Percentiles rank a stretch among this genome's conserved stretches.
Conservation (phyloP, 1,139 yeast genomes). For the Geotrichum aggregatum region DNA sequence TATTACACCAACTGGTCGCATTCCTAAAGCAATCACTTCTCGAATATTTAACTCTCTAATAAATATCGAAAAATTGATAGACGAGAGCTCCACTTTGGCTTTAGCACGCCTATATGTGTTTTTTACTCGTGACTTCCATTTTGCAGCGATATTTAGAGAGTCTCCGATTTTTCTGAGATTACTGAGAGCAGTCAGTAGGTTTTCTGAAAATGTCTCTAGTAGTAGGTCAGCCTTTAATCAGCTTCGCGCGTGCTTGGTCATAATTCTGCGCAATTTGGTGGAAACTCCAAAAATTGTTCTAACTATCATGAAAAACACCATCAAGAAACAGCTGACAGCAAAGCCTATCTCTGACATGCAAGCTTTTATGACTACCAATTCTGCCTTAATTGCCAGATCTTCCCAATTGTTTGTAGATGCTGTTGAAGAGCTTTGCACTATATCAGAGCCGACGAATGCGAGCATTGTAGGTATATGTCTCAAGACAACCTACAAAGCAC, state of each 20-base stretch:
- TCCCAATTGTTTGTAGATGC: slow-evolving; percentile 55
- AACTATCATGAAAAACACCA: slow-evolving; percentile 43
- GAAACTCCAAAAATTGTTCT: slow-evolving; percentile 56
- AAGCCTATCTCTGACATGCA: slow-evolving; percentile 33
- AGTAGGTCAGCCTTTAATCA: slow-evolving; percentile 27
- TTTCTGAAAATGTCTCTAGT: slow-evolving; percentile 23
- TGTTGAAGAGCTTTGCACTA: slow-evolving; percentile 40
- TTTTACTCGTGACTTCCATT: slow-evolving; percentile 47
- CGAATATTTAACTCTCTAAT: slow-evolving; percentile 46
- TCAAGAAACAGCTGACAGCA: slow-evolving; percentile 39
- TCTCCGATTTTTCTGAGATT: slow-evolving; percentile 43
- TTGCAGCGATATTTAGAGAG: slow-evolving; percentile 43
- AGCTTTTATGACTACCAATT: slow-evolving; percentile 57
- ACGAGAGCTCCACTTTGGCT: slow-evolving; percentile 49
- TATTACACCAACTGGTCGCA: slow-evolving; percentile 16
- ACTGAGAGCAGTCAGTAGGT: slow-evolving; percentile 32
- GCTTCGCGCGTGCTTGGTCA: slow-evolving; percentile 34
- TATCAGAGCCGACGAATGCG: slow-evolving; percentile 29
- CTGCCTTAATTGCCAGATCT: slow-evolving; percentile 56
- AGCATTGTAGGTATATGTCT: slow-evolving; percentile 34
- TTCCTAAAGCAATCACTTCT: slow-evolving; percentile 39
- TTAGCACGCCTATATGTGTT: slow-evolving; percentile 52
- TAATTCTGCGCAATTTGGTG: slow-evolving; percentile 63
- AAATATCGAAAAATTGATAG: slow-evolving; percentile 41
- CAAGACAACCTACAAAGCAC: slow-evolving; percentile 26